These are phyloP conservation scores for Diplodia scrobiculata DNA, from an alignment of 2,329 filamentous ascomycete species.

Conservation along the genomic window DNA sequence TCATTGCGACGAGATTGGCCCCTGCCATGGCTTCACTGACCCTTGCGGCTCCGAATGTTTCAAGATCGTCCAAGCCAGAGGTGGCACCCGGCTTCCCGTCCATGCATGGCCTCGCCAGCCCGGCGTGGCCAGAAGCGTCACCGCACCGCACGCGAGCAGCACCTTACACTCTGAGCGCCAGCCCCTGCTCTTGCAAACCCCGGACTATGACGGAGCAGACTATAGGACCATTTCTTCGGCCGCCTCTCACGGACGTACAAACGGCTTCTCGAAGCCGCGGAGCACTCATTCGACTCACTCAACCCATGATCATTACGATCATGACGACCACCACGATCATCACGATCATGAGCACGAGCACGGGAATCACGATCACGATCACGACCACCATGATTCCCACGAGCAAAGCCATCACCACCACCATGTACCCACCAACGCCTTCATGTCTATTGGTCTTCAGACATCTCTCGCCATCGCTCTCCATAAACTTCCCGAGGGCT, in stretches of 20 bases:
- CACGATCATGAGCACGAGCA: slow-evolving; percentile 33
- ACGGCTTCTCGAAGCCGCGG: slow-evolving; percentile 11
- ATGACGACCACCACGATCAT: slow-evolving; percentile 20
- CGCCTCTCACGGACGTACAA: slow-evolving; percentile 29
- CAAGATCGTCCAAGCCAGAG: slow-evolving; percentile 51
- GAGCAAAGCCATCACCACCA: slow-evolving; percentile 68
- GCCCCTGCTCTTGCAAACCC: slow-evolving; percentile 37
- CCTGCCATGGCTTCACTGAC: slow-evolving; percentile 64
- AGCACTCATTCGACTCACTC: slow-evolving; percentile 11
- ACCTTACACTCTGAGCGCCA: slow-evolving; percentile 31
- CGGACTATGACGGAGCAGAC: slow-evolving; percentile 4
- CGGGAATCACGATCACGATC: slow-evolving; percentile 28
- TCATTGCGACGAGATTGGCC: slow-evolving; percentile 59
- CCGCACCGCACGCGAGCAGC: neutral
- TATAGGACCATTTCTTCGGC: slow-evolving; percentile 31
- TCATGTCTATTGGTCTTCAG: slow-evolving; percentile 91
- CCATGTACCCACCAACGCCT: slow-evolving; percentile 91
- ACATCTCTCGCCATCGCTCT: slow-evolving; percentile 92
- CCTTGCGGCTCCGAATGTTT: slow-evolving; percentile 64
- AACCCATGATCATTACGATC: slow-evolving; percentile 28
- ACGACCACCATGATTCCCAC: slow-evolving; percentile 30
- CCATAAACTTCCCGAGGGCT: slow-evolving; percentile 88
- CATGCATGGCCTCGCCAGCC: slow-evolving; percentile 18
- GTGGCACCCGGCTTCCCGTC: slow-evolving; percentile 35
- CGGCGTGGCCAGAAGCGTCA: slow-evolving; percentile 11